Conservation (phyloP, 345 rosid genomes). For the Erucastrum elatum region DNA sequence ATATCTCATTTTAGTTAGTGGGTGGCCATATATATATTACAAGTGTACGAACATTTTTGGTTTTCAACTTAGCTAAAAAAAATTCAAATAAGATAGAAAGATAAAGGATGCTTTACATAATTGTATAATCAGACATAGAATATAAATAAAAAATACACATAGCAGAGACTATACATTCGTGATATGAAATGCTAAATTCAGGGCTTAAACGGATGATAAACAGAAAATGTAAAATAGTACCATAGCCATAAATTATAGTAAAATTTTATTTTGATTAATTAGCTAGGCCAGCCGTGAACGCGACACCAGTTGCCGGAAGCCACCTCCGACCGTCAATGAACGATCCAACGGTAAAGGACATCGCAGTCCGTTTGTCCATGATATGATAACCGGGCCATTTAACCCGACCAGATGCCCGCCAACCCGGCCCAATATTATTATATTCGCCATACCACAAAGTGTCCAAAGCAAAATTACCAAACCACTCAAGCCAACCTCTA, state of each 20-base stretch:
- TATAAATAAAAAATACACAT: not conserved
- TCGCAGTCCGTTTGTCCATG: constrained; percentile 54
- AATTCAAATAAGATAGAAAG: not conserved
- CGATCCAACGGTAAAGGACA: constrained; percentile 56
- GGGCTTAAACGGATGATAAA: not conserved
- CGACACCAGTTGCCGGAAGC: constrained; percentile 66
- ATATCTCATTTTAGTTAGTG: constrained; percentile 21
- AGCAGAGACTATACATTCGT: not conserved
- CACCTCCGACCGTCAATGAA: constrained; percentile 72
- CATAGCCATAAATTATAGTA: not conserved
- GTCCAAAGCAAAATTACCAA: constrained; percentile 57
- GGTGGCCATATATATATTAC: constrained; percentile 12
- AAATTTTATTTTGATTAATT: constrained; percentile 21
- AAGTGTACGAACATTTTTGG: not conserved
- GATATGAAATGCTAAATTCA: not conserved
- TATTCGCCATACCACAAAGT: constrained; percentile 89
- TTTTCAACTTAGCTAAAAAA: not conserved
- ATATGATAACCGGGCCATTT: constrained; percentile 82
- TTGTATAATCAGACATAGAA: not conserved
- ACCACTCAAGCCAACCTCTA: constrained; percentile 89
- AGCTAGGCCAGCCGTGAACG: constrained; percentile 57
- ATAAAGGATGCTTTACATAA: not conserved
- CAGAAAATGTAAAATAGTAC: not conserved
- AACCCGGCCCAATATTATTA: constrained; percentile 65
- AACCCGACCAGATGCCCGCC: constrained; percentile 50